phyloP scores from a whole-genome alignment of 2,329 filamentous ascomycete genomes.

The Hymenoscyphus occultus region DNA sequence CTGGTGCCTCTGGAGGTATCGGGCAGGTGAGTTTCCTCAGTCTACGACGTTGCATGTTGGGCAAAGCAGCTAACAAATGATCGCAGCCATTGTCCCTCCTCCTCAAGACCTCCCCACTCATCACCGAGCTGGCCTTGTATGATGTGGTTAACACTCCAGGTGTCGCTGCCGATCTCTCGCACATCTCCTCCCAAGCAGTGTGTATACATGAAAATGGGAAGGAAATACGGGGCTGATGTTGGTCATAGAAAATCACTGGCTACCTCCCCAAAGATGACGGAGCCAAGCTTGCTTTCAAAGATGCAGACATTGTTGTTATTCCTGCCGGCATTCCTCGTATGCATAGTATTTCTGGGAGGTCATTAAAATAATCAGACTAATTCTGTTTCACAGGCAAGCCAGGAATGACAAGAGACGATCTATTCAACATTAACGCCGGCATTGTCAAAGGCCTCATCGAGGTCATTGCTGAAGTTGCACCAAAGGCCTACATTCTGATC shows the following conservation, averaged over 20 bases:
- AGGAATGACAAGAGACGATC: slow-evolving; percentile 98
- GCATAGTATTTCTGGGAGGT: slow-evolving; percentile 38
- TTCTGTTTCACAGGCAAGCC: slow-evolving; percentile 73
- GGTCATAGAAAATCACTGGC: slow-evolving; percentile 72
- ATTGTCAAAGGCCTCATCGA: slow-evolving; percentile 95
- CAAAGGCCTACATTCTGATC: slow-evolving; percentile 92
- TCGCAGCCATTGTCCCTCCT: slow-evolving; percentile 88
- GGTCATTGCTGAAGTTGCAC: slow-evolving; percentile 80
- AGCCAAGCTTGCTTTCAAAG: slow-evolving; percentile 82
- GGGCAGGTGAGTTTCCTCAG: slow-evolving; percentile 49
- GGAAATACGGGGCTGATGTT: slow-evolving; percentile 38
- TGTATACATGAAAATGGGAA: slow-evolving; percentile 39
- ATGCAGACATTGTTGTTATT: slow-evolving; percentile 94
- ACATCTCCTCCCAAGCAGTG: slow-evolving; percentile 89
- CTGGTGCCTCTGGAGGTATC: slow-evolving; percentile 97
- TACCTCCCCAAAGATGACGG: slow-evolving; percentile 85
- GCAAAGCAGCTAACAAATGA: slow-evolving; percentile 20
- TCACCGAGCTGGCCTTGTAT: slow-evolving; percentile 93
- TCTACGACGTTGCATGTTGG: background rate
- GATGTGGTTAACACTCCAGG: slow-evolving; percentile 99
- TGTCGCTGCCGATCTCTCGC: slow-evolving; percentile 92
- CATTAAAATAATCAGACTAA: slow-evolving; percentile 15
- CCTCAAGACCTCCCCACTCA: slow-evolving; percentile 82
- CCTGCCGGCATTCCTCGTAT: slow-evolving; percentile 95
- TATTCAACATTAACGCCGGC: slow-evolving; percentile 99